Percentiles rank a stretch among this genome's conserved stretches.
These are phyloP conservation scores for Zygoascus flipseniorum DNA, from an alignment of 805 yeast species.

Conservation along the genomic window DNA sequence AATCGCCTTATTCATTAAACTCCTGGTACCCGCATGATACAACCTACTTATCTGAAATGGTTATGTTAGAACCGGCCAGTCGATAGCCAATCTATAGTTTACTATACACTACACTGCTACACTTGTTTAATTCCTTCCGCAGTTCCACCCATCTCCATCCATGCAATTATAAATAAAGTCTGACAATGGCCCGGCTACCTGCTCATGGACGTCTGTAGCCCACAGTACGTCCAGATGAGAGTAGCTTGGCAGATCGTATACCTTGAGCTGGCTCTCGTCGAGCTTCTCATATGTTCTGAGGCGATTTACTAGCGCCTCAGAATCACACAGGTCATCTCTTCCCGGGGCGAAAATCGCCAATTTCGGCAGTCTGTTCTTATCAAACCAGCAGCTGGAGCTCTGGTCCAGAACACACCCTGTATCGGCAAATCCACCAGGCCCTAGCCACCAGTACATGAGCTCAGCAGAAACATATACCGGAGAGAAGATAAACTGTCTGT, in stretches of 20 bases:
- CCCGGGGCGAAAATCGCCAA: slow-evolving; percentile 64
- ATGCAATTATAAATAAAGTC: slow-evolving; percentile 21
- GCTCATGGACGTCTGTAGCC: slow-evolving; percentile 70
- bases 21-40: neutral
- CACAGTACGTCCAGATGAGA: slow-evolving; percentile 88
- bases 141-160: neutral
- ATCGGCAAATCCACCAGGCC: slow-evolving; percentile 40
- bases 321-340: slow-evolving; percentile 71
- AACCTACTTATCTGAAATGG: neutral
- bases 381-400: slow-evolving; percentile 35
- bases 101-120: neutral
- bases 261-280: slow-evolving; percentile 18
- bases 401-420: slow-evolving; percentile 46
- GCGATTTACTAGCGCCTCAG: slow-evolving; percentile 56
- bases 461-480: slow-evolving; percentile 76
- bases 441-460: slow-evolving; percentile 91
- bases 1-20: slow-evolving; percentile 3
- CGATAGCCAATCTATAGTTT: neutral
- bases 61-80: neutral
- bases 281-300: slow-evolving; percentile 47
- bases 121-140: neutral
- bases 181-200: slow-evolving; percentile 45
- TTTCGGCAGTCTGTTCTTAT: slow-evolving; percentile 40
- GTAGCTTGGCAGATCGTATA: slow-evolving; percentile 47
- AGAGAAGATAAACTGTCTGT: slow-evolving; percentile 73